Evolutionary conservation across 2,329 filamentous ascomycete species (phyloP), one percentile per base, ranked within the genome.

Genomic region (Rachicladosporium sp.): DNA sequence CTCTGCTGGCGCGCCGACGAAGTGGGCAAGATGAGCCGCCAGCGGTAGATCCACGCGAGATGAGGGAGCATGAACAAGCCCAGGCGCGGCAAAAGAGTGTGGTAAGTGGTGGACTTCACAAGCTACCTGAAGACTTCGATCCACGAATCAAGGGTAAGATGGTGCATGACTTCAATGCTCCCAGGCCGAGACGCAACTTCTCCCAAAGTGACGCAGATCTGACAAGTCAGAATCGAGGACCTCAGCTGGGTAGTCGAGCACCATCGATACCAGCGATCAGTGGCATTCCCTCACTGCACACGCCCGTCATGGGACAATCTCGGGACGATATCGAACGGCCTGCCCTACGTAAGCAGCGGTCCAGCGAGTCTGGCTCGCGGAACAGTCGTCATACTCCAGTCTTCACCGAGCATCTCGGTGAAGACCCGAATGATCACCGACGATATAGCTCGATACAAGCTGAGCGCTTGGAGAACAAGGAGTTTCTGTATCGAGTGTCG

Each of bases 161-260:
- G 13, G 67, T 80, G 1, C 76, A 80, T 58, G 76, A 80, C 50
- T 80, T 80, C 54, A 78, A 74, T 36, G 73, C 70, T 3, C 76
- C 76, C 4, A 64, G 74, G 37, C 60, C 66, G 32, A 66, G 68
- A 39, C 57, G 65, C 36, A 63, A 47, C 10, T 43, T 49, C 23
- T 49, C 46, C 3, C 45, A 43, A 7, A 41, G 45, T 12, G 44
- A 47, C 13, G 41, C 37, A 12, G 42, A 39, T 11, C 31, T 37
- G 29, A 15, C 15, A 10, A 23, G n/a, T 36, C 34, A 12, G 9
- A 12, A 23, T 27, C 23, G 23, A 6, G 23, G 58, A 98, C 88
- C 53, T 87, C 86, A 51, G 82, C 86, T 4, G 91, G 91, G 60
- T 98, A 91, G 57, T 98, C 91, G 29, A 96, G 73, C 46, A 88